Percentiles rank a stretch among this genome's conserved stretches.
Conservation (phyloP, 257 asterid genomes). For the Henckelia pumila region DNA sequence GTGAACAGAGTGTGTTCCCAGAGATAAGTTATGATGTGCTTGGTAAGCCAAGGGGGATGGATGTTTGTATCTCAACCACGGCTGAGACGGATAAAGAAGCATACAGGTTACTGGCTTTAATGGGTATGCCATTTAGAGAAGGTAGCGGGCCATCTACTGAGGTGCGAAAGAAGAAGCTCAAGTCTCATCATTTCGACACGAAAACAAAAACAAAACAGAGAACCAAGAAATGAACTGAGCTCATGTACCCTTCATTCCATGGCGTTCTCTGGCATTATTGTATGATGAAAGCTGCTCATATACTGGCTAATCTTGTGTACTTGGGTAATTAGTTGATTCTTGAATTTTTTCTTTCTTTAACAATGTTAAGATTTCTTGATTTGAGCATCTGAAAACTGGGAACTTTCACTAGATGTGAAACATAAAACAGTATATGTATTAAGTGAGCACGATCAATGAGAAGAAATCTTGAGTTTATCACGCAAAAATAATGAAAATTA, state of each 20-base stretch:
- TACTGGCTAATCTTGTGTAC: too few species aligned
- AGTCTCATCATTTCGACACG: slow-evolving; percentile 86
- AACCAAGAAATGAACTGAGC: slow-evolving; percentile 37
- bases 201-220: slow-evolving; percentile 67
- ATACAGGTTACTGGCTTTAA: slow-evolving; percentile 65
- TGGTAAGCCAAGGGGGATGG: slow-evolving; percentile 96
- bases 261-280: not conserved
- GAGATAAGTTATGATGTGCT: slow-evolving; percentile 66
- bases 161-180: slow-evolving; percentile 79
- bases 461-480: not conserved
- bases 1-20: slow-evolving; percentile 93
- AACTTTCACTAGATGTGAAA: not conserved
- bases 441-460: not conserved
- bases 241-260: slow-evolving; percentile 6
- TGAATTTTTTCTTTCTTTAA: too few species aligned
- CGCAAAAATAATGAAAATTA: not conserved
- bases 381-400: too few species aligned
- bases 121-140: slow-evolving; percentile 96
- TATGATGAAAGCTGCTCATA: not conserved
- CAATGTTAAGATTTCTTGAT: not conserved
- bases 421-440: not conserved
- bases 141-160: slow-evolving; percentile 36
- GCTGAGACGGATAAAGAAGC: slow-evolving; percentile 86
- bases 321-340: not conserved
- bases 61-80: slow-evolving; percentile 85